phyloP scores from a whole-genome alignment of 805 yeast species.

The Torulaspora maleeae region DNA sequence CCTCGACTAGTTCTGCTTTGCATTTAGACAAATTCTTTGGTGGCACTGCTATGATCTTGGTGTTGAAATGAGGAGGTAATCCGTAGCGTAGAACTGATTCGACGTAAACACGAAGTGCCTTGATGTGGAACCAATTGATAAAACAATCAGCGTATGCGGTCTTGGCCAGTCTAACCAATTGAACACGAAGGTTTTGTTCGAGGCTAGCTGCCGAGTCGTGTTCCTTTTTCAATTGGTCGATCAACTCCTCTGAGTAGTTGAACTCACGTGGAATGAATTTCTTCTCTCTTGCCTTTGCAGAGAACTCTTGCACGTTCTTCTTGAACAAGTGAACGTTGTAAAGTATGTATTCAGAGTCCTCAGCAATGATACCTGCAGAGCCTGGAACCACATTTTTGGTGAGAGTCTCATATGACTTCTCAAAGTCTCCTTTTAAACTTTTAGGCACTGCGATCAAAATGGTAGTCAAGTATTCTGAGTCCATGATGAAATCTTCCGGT shows the following conservation, averaged over 20 bases:
- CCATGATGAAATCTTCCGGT: constrained; percentile 75
- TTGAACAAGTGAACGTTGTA: constrained; percentile 82
- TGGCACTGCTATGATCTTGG: constrained; percentile 45
- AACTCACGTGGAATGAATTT: constrained; percentile 94
- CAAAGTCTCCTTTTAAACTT: constrained; percentile 53
- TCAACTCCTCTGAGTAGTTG: constrained; percentile 70
- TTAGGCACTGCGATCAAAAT: constrained; percentile 87
- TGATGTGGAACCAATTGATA: constrained; percentile 85
- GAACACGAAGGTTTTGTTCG: constrained; percentile 70
- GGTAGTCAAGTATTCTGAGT: constrained; percentile 82
- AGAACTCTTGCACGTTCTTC: constrained; percentile 68
- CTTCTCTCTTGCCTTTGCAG: constrained; percentile 67
- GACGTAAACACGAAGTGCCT: constrained; percentile 80
- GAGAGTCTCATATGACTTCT: constrained; percentile 68
- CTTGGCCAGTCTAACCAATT: constrained; percentile 73
- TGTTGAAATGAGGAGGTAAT: constrained; percentile 84
- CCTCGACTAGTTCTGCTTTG: constrained; percentile 61
- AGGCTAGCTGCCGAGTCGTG: constrained; percentile 67
- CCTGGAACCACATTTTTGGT: constrained; percentile 87
- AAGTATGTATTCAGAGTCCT: constrained; percentile 69
- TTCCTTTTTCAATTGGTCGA: constrained; percentile 71
- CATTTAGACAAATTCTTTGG: constrained; percentile 48
- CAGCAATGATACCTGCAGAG: constrained; percentile 63
- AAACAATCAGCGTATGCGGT: constrained; percentile 88
- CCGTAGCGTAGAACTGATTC: constrained; percentile 96